These are phyloP conservation scores for Geranomyces michiganensis DNA, from an alignment of 192 early-diverging fungal genomes.

Conservation along the genomic window DNA sequence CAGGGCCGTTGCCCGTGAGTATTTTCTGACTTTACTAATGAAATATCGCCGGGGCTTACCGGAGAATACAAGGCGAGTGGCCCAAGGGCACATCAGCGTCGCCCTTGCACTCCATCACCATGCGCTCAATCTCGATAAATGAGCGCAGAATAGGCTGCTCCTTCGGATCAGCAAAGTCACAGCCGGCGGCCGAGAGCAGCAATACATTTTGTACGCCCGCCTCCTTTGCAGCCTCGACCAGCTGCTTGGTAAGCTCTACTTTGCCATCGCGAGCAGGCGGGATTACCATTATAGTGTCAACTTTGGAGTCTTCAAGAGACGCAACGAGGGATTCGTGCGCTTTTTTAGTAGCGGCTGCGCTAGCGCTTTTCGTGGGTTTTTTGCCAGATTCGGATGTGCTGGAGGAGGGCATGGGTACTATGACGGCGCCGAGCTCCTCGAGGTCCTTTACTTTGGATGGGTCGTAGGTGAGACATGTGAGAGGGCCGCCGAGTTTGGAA, in stretches of 20 bases:
- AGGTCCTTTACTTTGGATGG: background rate
- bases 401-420: background rate
- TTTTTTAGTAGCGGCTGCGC: background rate
- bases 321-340: background rate
- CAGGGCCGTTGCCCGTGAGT: no score
- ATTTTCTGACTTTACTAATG: no score
- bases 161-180: conserved; percentile 4
- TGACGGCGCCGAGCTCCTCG: background rate
- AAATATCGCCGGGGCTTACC: background rate
- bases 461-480: background rate
- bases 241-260: conserved; percentile 8
- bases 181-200: conserved; percentile 15
- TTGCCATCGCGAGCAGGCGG: conserved; percentile 14
- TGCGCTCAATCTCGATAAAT: conserved; percentile 2
- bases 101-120: conserved; percentile 14
- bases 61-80: conserved; percentile 2
- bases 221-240: conserved; percentile 18
- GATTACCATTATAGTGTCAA: conserved; percentile 17
- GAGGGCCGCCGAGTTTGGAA: background rate
- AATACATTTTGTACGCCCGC: conserved; percentile 12
- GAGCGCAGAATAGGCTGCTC: background rate
- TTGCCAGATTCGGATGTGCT: no score
- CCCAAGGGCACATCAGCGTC: conserved; percentile 2
- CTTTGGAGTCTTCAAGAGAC: background rate
- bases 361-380: background rate